Evolutionary conservation across 305 asterid species (phyloP), one percentile per base, ranked within the genome.

Genomic region (Solanum hybrid): DNA sequence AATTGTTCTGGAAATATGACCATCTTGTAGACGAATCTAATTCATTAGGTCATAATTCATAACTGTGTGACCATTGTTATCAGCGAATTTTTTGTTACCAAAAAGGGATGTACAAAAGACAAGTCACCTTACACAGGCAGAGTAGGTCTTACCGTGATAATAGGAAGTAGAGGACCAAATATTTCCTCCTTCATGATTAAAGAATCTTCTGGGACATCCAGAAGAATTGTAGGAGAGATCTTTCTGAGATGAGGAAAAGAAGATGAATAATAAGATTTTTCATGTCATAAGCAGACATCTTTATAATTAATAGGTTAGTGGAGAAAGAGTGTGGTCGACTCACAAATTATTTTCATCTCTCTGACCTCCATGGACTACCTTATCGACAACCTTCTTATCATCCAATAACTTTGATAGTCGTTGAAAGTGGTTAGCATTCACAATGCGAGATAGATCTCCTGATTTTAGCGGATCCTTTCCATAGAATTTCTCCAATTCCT

Each of bases 151-250:
- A 97, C 99, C 95, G 94, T 96, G 92, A 97, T 29, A 65, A 96
- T 96, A 87, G 98, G 98, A 91, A 97, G 98, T 91, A 97, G 91
- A n/a, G 99, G 99, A 68, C 99, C 99, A 78, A 97, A 96, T 91
- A 97, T 96, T 96, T 97, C 99, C 88, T 97, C 99, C 61, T 92
- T 92, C 98, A 97, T 95, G 93, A 97, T 92, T 79, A 95, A 88
- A 73, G 98, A 94, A 93, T 96, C 99, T 89, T 89, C 91, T 5
- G 98, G 99, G 38, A 93, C 95, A 93, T 96, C 98, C 93, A 97
- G 88, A 89, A 97, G 51, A 88, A 96, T 89, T 79, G 99, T 96
- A 22, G 99, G 99, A 90, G 96, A 96, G 77, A 97, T 94, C 94
- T 93, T 95, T 89, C 99, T 97, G 95, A 10, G 89, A 91, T 38